Conservation (phyloP, 2,329 filamentous ascomycete genomes). For the Pleoardoris graminearum region DNA sequence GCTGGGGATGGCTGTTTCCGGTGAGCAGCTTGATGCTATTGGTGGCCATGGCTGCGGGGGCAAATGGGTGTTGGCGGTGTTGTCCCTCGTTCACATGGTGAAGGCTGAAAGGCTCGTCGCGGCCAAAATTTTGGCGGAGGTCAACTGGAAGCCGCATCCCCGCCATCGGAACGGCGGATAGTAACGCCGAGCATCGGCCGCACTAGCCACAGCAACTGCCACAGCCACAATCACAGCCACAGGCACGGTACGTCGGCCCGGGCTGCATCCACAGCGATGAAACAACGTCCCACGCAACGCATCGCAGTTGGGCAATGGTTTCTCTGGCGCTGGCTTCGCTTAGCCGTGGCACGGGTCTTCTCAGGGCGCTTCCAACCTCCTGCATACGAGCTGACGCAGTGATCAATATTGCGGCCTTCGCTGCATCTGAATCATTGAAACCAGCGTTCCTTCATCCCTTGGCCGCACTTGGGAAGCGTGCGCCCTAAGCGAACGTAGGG, state of each 20-base stretch:
- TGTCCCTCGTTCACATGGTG: constrained; percentile 21
- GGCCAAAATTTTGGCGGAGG: constrained; percentile 21
- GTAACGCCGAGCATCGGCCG: not conserved
- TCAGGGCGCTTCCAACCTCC: not conserved
- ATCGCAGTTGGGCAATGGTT: not conserved
- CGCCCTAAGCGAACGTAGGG: not conserved
- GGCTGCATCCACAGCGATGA: not conserved
- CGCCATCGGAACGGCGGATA: constrained; percentile 8
- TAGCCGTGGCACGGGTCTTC: no score
- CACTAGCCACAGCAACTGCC: not conserved
- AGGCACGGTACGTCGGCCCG: no score
- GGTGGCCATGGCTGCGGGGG: constrained; percentile 60
- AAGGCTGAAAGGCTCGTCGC: constrained; percentile 12
- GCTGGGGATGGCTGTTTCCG: constrained; percentile 73
- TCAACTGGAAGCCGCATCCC: constrained; percentile 6
- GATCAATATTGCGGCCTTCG: not conserved
- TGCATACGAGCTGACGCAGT: not conserved
- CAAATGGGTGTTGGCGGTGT: not conserved
- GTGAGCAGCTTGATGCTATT: constrained; percentile 77
- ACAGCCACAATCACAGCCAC: not conserved
- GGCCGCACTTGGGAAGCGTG: no score
- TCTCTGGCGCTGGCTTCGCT: no score
- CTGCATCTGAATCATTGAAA: not conserved
- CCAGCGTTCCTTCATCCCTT: not conserved
- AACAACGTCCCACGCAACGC: not conserved